Evolutionary conservation across 352 stramenopile species (phyloP), one percentile per base, ranked within the genome.

Genomic region (Sclerospora graminicola): DNA sequence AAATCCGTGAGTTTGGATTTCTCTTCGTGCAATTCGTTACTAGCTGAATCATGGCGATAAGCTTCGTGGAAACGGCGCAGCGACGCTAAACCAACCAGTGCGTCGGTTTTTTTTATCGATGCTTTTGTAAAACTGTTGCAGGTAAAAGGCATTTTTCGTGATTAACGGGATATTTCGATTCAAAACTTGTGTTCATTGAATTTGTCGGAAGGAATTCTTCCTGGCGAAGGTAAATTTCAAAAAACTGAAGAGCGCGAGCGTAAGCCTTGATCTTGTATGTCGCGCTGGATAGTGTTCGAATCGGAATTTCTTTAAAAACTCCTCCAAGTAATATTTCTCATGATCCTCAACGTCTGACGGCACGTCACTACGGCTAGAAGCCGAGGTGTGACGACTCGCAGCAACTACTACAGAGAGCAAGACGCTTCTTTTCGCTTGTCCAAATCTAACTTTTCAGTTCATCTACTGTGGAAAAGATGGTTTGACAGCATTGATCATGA

Each of bases 401-500:
- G 60, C 51, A 42, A n/a, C 64, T 80, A 33, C 41, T 61, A 48
- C 75, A 89, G 4, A 81, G 43, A 10, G 65, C 66, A 5, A 88
- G 45, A 13, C 73, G 58, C 48, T 89, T 93, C 41, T 90, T 88
- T 40, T 90, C 79, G 35, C 54, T 86, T 26, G 52, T 82, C 82
- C 82, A 93, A 11, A 94, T 66, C 82, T 79, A 94, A 10, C 79
- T n/a, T 44, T 90, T 94, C 6, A 94, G 49, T 31, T 91, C 79
- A 57, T 94, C 82, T 14, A 94, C 75, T 1, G 76, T 87, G n/a
- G 79, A 83, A 35, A 94, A 86, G 45, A 94, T 84, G 0, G 69
- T 87, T 45, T 94, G 82, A 6, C 66, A 78, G 41, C 82, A 93
- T 39, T 91, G 82, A 38, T 93, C 77, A 54, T 91, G 75, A 0